Evolutionary conservation across 306 rosid genomes (phyloP), one percentile per base, ranked within the genome.

Genomic region (Sindora glabra): DNA sequence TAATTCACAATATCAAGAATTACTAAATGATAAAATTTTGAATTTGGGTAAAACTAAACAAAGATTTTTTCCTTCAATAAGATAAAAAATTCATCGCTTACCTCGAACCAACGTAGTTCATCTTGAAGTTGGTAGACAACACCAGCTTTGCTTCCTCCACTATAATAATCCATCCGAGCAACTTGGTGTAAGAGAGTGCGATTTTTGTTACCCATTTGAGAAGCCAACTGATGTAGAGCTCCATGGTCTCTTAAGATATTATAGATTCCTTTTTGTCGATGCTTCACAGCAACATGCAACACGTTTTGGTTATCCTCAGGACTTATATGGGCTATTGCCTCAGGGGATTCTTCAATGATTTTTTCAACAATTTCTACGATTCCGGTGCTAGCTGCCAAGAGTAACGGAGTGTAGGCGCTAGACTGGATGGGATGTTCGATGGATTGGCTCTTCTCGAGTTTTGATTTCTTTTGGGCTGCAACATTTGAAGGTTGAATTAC

Each of bases 51-150:
- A 26, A 26, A 26, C 4, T 2, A 26, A 26, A 2, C 6, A 27
- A 6, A 3, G 6, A 3, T 27, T 27, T 3, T 3, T 3, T 27
- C 32, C 3, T 27, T 27, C 13, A 10, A 16, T 16, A 11, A 11
- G 2, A 5, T 10, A 1, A 5, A 3, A 1, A 24, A 5, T 3
- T 15, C 16, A 4, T 5, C 8, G 34, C 40, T 22, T 17, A 68
- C 79, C 30, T 49, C 25, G 1, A 62, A 48, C 79, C 79, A 74
- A 0, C 6, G 47, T 8, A 74, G 38, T 45, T 74, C 79, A 5
- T 74, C 79, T 15, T 74, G 71, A 34, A 74, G 34, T 14, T 68
- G 75, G 33, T 55, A 38, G 0, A 56, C 70, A 10, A 56, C 61
- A 24, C 44, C 65, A n/a, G 69, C 48, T 9, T n/a, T 26, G 17